Conservation (phyloP, 2,329 filamentous ascomycete species). For the Pseudocercospora macadamiae region DNA sequence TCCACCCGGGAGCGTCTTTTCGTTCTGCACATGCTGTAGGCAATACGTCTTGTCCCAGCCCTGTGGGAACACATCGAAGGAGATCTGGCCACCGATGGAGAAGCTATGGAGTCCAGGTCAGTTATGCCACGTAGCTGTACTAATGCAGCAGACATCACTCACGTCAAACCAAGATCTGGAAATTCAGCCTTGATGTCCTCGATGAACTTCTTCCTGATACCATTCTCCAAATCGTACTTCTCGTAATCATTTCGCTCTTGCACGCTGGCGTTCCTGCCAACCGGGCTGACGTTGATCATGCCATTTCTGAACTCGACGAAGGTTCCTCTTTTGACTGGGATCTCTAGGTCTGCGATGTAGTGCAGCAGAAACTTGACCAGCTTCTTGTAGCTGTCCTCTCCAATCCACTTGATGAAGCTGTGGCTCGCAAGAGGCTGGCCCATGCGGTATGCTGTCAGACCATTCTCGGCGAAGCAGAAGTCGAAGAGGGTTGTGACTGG, state of each 20-base stretch:
- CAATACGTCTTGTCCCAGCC: constrained; percentile 99
- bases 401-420: constrained; percentile 90
- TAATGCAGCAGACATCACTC: constrained; percentile 43
- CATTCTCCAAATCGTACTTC: constrained; percentile 75
- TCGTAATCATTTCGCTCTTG: constrained; percentile 83
- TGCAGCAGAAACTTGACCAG: constrained; percentile 75
- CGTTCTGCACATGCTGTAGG: constrained; percentile 80
- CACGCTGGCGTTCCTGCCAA: constrained; percentile 82
- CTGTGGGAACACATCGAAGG: constrained; percentile 94
- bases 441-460: constrained; percentile 84
- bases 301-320: constrained; percentile 89
- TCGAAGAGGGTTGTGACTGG: constrained; percentile 86
- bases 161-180: constrained; percentile 81
- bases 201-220: constrained; percentile 77
- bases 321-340: constrained; percentile 80
- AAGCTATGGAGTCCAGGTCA: constrained; percentile 57
- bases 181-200: constrained; percentile 78
- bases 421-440: constrained; percentile 74
- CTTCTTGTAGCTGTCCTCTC: constrained; percentile 82
- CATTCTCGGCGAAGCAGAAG: constrained; percentile 97
- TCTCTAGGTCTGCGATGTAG: constrained; percentile 81
- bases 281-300: constrained; percentile 84
- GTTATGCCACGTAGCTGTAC: not conserved
- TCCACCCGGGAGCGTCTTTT: constrained; percentile 67
- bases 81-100: constrained; percentile 96